Conservation (phyloP, 352 stramenopile species). For the Ophiocytium majus region DNA sequence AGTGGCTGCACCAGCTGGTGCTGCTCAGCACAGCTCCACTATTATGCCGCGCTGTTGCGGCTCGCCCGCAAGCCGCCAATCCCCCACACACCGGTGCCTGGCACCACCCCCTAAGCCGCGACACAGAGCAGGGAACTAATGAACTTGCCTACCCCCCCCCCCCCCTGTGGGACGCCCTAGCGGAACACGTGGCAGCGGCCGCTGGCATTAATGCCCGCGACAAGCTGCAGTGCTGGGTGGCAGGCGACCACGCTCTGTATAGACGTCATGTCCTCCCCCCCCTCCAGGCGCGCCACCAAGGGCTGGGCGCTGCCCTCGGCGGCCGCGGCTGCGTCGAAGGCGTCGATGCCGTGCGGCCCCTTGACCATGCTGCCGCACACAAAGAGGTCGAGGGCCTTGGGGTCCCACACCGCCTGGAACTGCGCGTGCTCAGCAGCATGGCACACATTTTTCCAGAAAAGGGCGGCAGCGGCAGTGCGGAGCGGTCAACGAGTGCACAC, state of each 20-base stretch:
- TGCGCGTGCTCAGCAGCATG: neutral
- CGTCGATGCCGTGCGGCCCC: constrained; percentile 35
- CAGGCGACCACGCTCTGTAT: constrained; percentile 52
- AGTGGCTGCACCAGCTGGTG: too few species aligned
- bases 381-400: constrained; percentile 43
- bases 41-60: too few species aligned
- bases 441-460: too few species aligned
- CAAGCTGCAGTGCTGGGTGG: constrained; percentile 34
- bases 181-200: constrained; percentile 49
- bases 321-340: neutral
- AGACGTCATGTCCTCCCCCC: constrained; percentile 46
- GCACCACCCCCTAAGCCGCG: too few species aligned
- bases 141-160: too few species aligned
- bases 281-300: neutral
- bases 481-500: too few species aligned
- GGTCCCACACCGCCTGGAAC: constrained; percentile 55
- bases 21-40: too few species aligned
- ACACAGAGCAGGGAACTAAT: too few species aligned
- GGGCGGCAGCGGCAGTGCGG: too few species aligned
- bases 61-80: too few species aligned
- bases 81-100: too few species aligned
- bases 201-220: constrained; percentile 49
- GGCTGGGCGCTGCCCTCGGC: neutral
- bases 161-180: too few species aligned
- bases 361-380: constrained; percentile 52